Conservation (phyloP, 1,284 basidiomycete genomes). For the Ganoderma meredithae region DNA sequence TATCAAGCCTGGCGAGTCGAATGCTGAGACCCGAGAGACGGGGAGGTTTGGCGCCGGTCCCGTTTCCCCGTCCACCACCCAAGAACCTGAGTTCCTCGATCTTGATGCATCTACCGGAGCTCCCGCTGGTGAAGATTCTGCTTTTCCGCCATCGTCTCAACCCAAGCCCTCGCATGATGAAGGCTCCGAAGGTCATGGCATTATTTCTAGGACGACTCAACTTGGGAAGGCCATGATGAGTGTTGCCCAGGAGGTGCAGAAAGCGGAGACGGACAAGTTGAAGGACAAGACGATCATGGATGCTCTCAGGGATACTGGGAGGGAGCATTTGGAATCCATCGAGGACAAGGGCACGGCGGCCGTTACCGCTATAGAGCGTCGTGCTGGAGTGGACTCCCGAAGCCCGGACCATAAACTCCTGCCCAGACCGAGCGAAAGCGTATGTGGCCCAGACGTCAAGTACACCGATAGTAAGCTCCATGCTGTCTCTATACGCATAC, state of each 20-base stretch:
- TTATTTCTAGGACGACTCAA: slow-evolving; percentile 38
- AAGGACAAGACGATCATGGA: slow-evolving; percentile 40
- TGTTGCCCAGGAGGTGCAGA: slow-evolving; percentile 42
- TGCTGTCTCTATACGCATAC: slow-evolving; percentile 39
- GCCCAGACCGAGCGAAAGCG: slow-evolving; percentile 51
- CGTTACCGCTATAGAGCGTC: slow-evolving; percentile 34
- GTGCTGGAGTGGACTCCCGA: slow-evolving; percentile 25
- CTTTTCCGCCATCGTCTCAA: background rate
- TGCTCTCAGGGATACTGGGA: slow-evolving; percentile 33
- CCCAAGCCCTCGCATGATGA: slow-evolving; percentile 19
- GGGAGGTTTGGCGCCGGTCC: slow-evolving; percentile 50
- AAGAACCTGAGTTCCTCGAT: slow-evolving; percentile 74
- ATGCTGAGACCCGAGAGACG: slow-evolving; percentile 35
- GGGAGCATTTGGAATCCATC: slow-evolving; percentile 33
- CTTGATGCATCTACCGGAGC: slow-evolving; percentile 52
- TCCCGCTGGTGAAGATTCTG: slow-evolving; percentile 3
- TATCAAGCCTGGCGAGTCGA: slow-evolving; percentile 54
- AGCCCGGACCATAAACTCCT: slow-evolving; percentile 52
- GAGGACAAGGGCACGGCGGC: slow-evolving; percentile 38
- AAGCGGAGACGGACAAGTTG: slow-evolving; percentile 38
- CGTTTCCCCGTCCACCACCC: slow-evolving; percentile 33
- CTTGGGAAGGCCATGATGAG: slow-evolving; percentile 43
- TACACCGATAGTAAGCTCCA: slow-evolving; percentile 68
- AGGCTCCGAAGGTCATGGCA: slow-evolving; percentile 15
- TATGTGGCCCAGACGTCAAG: slow-evolving; percentile 68